Percentiles rank a stretch among this genome's conserved stretches.
phyloP scores from a whole-genome alignment of 441 rosid genomes.

The Euphorbia neoarborescens region DNA sequence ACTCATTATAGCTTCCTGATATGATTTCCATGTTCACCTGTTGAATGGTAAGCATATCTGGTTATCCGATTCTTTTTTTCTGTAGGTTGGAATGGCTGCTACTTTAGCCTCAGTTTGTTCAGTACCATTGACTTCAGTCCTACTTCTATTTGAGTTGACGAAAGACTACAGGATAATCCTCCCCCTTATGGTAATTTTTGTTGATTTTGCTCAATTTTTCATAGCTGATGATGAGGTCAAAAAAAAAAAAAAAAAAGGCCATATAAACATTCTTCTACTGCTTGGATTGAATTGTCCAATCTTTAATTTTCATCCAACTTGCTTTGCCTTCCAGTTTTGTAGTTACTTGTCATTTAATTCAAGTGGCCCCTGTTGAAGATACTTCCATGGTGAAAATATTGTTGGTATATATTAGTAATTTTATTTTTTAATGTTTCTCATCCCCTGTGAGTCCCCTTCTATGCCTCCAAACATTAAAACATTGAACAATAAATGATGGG shows the following conservation, averaged over 20 bases:
- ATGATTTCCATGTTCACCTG: background rate
- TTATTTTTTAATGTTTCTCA: background rate
- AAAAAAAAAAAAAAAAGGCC: background rate
- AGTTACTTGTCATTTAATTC: background rate
- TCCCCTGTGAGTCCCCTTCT: background rate
- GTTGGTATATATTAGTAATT: background rate
- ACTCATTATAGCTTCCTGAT: background rate
- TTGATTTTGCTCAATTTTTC: conserved; percentile 11
- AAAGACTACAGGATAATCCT: conserved; percentile 91
- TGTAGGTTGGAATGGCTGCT: conserved; percentile 98
- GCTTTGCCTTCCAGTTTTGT: background rate
- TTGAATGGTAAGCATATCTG: conserved; percentile 18
- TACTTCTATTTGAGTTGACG: conserved; percentile 84
- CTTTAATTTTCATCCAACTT: background rate
- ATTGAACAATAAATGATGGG: background rate
- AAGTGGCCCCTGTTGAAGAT: background rate
- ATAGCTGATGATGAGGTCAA: background rate
- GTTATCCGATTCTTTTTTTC: conserved; percentile 18
- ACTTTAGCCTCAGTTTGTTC: conserved; percentile 96
- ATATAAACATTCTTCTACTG: conserved; percentile 9
- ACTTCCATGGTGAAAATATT: background rate
- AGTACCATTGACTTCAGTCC: conserved; percentile 88
- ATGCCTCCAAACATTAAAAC: background rate
- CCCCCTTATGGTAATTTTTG: conserved; percentile 75
- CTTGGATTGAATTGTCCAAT: background rate